These are phyloP conservation scores for Lodderomyces metapsilosis DNA, from an alignment of 1,139 yeast species.

Conservation along the genomic window DNA sequence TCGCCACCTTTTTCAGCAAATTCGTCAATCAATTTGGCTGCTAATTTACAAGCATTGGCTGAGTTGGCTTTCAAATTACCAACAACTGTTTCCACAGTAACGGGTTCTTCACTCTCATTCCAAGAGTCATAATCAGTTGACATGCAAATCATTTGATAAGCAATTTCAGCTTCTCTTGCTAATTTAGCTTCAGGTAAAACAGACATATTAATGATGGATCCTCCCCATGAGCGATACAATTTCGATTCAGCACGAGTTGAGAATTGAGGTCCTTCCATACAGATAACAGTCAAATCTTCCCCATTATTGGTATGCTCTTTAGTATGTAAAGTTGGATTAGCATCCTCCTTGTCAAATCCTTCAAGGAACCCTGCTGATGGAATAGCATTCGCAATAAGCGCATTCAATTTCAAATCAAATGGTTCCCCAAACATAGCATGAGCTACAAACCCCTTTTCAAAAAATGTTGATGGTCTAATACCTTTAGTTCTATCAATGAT, in stretches of 20 bases:
- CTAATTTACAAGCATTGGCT: conserved; percentile 78
- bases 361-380: conserved; percentile 53
- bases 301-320: conserved; percentile 45
- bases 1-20: conserved; percentile 57
- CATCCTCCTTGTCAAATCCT: conserved; percentile 34
- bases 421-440: conserved; percentile 98
- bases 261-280: conserved; percentile 99
- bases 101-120: conserved; percentile 94
- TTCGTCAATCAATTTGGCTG: conserved; percentile 64
- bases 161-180: conserved; percentile 95
- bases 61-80: conserved; percentile 87
- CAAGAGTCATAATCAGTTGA: conserved; percentile 98
- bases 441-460: conserved; percentile 91
- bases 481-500: conserved; percentile 97
- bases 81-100: conserved; percentile 93
- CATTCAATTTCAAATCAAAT: conserved; percentile 72
- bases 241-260: conserved; percentile 96
- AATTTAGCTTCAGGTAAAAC: conserved; percentile 93
- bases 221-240: conserved; percentile 87
- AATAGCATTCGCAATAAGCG: conserved; percentile 59
- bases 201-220: conserved; percentile 94
- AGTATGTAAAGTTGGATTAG: conserved; percentile 54
- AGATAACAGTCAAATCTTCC: conserved; percentile 78
- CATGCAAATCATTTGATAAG: conserved; percentile 98
- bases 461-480: conserved; percentile 84